phyloP scores from a whole-genome alignment of 169 alveolate genomes.

The Eimeria falciformis region DNA sequence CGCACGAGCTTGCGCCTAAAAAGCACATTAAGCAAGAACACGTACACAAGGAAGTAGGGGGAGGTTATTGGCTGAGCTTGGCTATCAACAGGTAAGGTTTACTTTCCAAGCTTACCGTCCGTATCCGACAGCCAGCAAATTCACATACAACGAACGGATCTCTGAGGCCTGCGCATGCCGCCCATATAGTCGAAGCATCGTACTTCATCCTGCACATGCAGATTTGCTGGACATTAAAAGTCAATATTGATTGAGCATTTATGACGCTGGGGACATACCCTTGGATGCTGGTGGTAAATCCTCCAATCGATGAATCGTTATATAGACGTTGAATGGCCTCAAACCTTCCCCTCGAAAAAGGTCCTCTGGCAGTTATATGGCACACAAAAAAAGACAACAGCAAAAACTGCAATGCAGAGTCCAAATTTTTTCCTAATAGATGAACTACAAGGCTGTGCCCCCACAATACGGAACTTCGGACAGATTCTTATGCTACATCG shows the following conservation, averaged over 20 bases:
- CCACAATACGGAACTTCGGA: too few relatives aligned
- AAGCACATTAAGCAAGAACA: conserved; percentile 3
- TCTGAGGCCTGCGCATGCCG: conserved; percentile 81
- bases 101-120: conserved; percentile 80
- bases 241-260: background rate
- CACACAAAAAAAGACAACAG: background rate
- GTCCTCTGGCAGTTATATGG: conserved; percentile 42
- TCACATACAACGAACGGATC: conserved; percentile 91
- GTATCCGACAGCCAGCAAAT: conserved; percentile 91
- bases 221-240: background rate
- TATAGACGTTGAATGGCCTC: conserved; percentile 82
- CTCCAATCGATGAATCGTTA: conserved; percentile 65
- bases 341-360: conserved; percentile 58
- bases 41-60: background rate
- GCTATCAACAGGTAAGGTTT: too few relatives aligned
- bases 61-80: too few relatives aligned
- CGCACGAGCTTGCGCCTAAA: conserved; percentile 80
- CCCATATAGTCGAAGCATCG: background rate
- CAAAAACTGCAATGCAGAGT: too few relatives aligned
- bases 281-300: conserved; percentile 58
- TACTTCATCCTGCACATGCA: background rate
- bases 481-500: too few relatives aligned
- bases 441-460: too few relatives aligned
- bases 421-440: background rate
- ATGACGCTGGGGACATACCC: conserved; percentile 24